Conservation (phyloP, 768 basidiomycete genomes). For the Xanthoconium purpureum region DNA sequence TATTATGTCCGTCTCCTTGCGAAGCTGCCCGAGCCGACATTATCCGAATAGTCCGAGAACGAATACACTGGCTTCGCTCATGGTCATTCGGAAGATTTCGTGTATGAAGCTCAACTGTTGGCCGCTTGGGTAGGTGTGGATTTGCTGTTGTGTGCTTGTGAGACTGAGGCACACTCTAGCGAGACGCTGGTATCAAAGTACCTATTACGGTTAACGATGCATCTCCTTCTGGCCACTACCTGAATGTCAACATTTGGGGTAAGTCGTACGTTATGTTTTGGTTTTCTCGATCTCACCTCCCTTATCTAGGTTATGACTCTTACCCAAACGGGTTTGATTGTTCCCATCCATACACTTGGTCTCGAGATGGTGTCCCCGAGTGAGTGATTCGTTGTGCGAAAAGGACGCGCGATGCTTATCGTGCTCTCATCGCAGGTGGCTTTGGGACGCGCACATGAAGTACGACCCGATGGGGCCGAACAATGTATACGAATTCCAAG, state of each 20-base stretch:
- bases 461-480: conserved; percentile 24
- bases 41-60: conserved; percentile 44
- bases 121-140: conserved; percentile 20
- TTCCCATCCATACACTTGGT: conserved; percentile 45
- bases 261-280: not conserved
- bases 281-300: not conserved
- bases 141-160: not conserved
- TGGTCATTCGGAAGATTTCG: conserved; percentile 38
- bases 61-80: conserved; percentile 42
- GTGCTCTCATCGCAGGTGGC: conserved; percentile 9
- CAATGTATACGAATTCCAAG: conserved; percentile 29
- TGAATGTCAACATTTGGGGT: conserved; percentile 51
- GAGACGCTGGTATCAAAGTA: conserved; percentile 42
- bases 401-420: not conserved
- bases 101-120: conserved; percentile 43
- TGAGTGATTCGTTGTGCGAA: not conserved
- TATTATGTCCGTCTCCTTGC: conserved; percentile 30
- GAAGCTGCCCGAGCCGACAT: conserved; percentile 5
- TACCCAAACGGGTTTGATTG: conserved; percentile 59
- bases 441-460: conserved; percentile 40
- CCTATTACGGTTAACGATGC: conserved; percentile 49
- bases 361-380: conserved; percentile 42
- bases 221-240: conserved; percentile 44
- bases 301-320: conserved; percentile 17
- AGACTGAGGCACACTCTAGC: conserved; percentile 27